Evolutionary conservation across 805 yeast genomes (phyloP), one percentile per base, ranked within the genome.

Genomic region (Cyberlindnera nakhonratchasimensis): DNA sequence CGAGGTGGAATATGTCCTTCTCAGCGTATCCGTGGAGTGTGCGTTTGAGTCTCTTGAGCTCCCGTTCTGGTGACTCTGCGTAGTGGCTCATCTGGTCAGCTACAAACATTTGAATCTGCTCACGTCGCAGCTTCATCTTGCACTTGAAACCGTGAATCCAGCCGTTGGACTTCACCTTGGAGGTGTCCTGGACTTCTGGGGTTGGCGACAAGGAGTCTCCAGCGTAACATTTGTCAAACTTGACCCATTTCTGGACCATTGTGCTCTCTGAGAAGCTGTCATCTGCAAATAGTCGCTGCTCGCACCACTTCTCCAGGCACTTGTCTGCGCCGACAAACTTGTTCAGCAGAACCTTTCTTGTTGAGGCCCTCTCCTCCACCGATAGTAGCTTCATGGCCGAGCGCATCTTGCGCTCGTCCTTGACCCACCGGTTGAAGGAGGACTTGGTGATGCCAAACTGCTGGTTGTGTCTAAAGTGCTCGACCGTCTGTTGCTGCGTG

Each of bases 71-170:
- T 12, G 39, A 29, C 16, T 42, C 43, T 5, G 18, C 6, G 21
- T 21, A 19, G 22, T 22, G 38, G 17, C 21, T 18, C 31, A 45
- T 11, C 40, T 41, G 40, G 4, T 29, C 36, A 13, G 40, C 44
- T 5, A 60, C 55, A 37, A 62, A 64, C 1, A 42, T 29, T 12
- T 45, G 37, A 7, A 66, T 65, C 16, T 61, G 42, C 5, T 59
- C 58, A 26, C 56, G 47, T 40, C 61, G 62, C 2, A 53, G 36
- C 5, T 54, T 38, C 45, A 62, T 58, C 30, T 61, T 53, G 36
- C 54, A 57, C 39, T 64, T 67, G 55, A 69, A 69, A 47, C 66
- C 65, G 33, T 65, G 64, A 6, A 69, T 42, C 73, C 72, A 69
- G 1, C 73, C 74, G 45, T 66, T 66, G 2, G 70, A 62, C 44